These are phyloP conservation scores for Schizophyllum amplum DNA, from an alignment of 1,284 basidiomycete species.

Conservation along the genomic window DNA sequence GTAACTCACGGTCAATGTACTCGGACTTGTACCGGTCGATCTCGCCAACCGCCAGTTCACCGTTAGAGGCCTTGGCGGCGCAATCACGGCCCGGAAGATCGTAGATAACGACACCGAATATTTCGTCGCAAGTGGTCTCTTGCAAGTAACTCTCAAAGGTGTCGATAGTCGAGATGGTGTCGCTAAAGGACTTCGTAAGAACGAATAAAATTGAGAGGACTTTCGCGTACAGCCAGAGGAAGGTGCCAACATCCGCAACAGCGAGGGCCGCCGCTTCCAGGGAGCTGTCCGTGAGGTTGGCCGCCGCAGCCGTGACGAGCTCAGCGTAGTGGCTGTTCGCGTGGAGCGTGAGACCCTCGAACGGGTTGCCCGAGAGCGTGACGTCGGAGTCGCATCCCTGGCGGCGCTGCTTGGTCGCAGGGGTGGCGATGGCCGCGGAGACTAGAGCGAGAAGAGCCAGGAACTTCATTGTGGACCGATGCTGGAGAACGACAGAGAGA, in stretches of 20 bases:
- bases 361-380: constrained; percentile 6
- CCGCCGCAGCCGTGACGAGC: constrained; percentile 39
- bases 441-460: too few species aligned
- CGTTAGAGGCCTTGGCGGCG: constrained; percentile 55
- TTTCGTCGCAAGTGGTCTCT: constrained; percentile 15
- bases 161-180: constrained; percentile 22
- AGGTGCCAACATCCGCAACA: constrained; percentile 49
- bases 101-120: constrained; percentile 58
- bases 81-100: constrained; percentile 59
- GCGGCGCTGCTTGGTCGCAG: too few species aligned
- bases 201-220: constrained; percentile 29
- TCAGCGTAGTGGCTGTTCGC: constrained; percentile 4
- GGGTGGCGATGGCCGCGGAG: too few species aligned
- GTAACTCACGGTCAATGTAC: constrained; percentile 50
- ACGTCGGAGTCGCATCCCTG: constrained; percentile 1
- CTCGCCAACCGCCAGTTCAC: constrained; percentile 53
- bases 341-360: constrained; percentile 1
- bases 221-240: constrained; percentile 50
- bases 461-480: too few species aligned
- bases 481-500: too few species aligned
- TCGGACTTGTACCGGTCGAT: constrained; percentile 38
- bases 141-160: background rate
- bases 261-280: constrained; percentile 39
- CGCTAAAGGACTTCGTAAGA: constrained; percentile 32
- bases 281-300: constrained; percentile 38